These are phyloP conservation scores for Uncinocarpus reesii DNA, from an alignment of 2,329 filamentous ascomycete genomes.

Conservation along the genomic window DNA sequence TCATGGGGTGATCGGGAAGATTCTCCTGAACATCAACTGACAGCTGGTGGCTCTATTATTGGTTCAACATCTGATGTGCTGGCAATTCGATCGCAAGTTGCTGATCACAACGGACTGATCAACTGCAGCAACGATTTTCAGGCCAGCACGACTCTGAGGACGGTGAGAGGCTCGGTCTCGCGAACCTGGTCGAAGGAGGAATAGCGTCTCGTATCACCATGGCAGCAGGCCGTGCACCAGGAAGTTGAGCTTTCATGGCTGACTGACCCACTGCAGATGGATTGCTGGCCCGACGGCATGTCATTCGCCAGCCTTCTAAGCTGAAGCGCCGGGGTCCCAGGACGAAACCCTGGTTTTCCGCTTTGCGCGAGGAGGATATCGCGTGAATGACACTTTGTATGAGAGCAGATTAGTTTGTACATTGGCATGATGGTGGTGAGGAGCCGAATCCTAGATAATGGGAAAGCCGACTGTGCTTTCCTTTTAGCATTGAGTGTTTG, in stretches of 20 bases:
- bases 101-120: neutral
- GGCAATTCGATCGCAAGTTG: neutral
- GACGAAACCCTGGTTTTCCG: neutral
- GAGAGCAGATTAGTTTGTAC: too few species aligned
- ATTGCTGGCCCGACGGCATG: neutral
- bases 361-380: too few species aligned
- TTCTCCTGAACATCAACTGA: too few species aligned
- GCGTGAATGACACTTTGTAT: neutral
- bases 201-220: slow-evolving; percentile 10
- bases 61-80: neutral
- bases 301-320: slow-evolving; percentile 5
- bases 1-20: too few species aligned
- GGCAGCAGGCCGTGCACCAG: slow-evolving; percentile 3
- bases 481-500: too few species aligned
- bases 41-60: too few species aligned
- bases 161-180: neutral
- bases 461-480: too few species aligned
- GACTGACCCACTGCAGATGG: neutral
- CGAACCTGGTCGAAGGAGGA: neutral
- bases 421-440: too few species aligned
- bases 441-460: too few species aligned
- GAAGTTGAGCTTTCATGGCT: neutral
- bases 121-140: neutral
- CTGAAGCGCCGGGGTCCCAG: neutral
- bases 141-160: neutral